Evolutionary conservation across 2,329 filamentous ascomycete species (phyloP).

Genomic region (Xylariaceae sp.): DNA sequence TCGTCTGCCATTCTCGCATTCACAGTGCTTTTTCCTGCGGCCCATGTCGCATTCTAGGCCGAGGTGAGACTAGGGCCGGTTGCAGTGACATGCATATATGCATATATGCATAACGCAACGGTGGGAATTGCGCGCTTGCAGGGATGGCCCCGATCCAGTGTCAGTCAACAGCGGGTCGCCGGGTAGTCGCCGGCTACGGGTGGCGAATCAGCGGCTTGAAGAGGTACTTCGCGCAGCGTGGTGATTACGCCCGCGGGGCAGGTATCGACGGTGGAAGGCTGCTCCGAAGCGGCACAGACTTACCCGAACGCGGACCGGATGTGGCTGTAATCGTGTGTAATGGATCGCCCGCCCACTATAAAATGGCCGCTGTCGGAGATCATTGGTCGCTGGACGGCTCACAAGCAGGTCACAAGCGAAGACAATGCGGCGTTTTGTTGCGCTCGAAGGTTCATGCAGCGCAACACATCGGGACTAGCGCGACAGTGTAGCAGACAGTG

Average conservation of each 20-base stretch:
- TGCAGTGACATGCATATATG: not conserved
- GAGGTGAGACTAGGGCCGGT: not conserved
- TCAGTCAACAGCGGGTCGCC: not conserved
- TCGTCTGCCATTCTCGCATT: not conserved
- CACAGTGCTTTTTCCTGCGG: not conserved
- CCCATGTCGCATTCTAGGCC: not conserved
- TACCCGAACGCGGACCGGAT: too few species aligned
- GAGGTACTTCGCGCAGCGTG: not conserved
- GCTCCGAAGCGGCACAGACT: too few species aligned
- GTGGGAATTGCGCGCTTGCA: not conserved
- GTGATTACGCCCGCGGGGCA: too few species aligned
- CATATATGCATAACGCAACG: not conserved
- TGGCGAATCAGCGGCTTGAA: not conserved
- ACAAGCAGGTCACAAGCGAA: not conserved
- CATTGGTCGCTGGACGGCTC: not conserved
- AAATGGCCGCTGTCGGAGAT: conserved; percentile 13
- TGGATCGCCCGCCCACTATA: too few species aligned
- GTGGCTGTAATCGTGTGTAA: too few species aligned
- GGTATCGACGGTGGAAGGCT: too few species aligned
- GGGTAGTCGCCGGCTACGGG: not conserved
- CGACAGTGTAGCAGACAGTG: not conserved
- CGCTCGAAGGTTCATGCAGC: not conserved
- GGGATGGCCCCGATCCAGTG: not conserved
- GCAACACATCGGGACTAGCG: not conserved
- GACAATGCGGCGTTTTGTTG: not conserved